Conservation (phyloP, 352 stramenopile species). For the Phytophthora rubi region DNA sequence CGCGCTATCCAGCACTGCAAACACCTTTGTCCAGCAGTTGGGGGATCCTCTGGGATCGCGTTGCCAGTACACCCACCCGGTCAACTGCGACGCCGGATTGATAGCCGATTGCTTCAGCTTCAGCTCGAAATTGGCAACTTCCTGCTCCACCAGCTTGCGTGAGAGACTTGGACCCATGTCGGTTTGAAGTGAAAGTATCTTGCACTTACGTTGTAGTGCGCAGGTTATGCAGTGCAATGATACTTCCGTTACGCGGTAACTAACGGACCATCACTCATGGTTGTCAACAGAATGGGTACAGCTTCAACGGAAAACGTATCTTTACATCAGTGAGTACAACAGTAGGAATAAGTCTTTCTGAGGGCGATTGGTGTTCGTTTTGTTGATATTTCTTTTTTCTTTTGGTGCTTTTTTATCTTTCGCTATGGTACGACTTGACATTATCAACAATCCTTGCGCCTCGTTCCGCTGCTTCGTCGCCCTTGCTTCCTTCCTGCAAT, state of each 20-base stretch:
- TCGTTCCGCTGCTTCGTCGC: slow-evolving; percentile 11
- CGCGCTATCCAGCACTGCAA: slow-evolving; percentile 53
- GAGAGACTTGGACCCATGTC: neutral
- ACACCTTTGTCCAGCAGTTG: slow-evolving; percentile 75
- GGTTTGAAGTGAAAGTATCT: neutral
- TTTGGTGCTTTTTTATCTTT: slow-evolving; percentile 25
- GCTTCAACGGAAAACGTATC: neutral
- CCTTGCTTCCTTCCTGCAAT: slow-evolving; percentile 6
- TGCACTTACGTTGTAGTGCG: slow-evolving; percentile 2
- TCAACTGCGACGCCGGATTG: slow-evolving; percentile 1
- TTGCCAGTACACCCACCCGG: slow-evolving; percentile 74
- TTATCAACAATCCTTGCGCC: slow-evolving; percentile 48
- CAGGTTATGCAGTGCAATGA: slow-evolving; percentile 2
- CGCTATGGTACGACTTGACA: slow-evolving; percentile 60
- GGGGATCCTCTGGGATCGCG: slow-evolving; percentile 44
- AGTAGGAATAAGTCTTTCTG: too few relatives aligned
- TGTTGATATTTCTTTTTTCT: slow-evolving; percentile 32
- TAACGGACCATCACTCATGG: slow-evolving; percentile 22
- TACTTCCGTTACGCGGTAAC: neutral
- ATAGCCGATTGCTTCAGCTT: slow-evolving; percentile 4
- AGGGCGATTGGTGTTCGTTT: neutral
- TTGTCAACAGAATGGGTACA: slow-evolving; percentile 15
- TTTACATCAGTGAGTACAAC: too few relatives aligned
- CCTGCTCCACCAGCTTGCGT: neutral
- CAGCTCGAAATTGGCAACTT: slow-evolving; percentile 10